Conservation (phyloP, 208 protist genomes). For the Angomonas ambiguus region DNA sequence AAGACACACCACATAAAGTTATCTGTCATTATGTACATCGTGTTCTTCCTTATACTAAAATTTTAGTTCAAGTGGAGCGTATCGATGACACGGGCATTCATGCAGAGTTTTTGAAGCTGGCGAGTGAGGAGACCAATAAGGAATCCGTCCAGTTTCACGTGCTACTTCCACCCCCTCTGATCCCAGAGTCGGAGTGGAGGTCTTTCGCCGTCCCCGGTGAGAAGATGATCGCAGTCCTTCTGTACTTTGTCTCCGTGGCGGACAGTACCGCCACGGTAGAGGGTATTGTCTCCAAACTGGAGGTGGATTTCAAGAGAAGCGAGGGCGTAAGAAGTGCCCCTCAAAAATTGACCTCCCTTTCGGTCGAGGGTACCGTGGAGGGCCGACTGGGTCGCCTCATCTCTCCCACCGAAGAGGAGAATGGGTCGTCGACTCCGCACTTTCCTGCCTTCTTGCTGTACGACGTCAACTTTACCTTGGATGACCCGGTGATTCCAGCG, state of each 20-base stretch:
- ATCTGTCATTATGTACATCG: slow-evolving; percentile 43
- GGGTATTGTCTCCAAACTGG: slow-evolving; percentile 57
- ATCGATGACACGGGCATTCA: slow-evolving; percentile 59
- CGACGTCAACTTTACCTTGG: slow-evolving; percentile 12
- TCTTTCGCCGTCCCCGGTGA: slow-evolving; percentile 68
- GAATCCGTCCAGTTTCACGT: slow-evolving; percentile 14
- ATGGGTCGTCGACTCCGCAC: slow-evolving; percentile 14
- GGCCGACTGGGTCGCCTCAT: slow-evolving; percentile 32
- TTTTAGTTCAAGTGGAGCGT: slow-evolving; percentile 59
- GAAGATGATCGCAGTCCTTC: slow-evolving; percentile 58
- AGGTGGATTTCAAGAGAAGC: slow-evolving; percentile 51
- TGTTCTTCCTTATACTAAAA: slow-evolving; percentile 33
- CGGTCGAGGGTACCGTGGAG: slow-evolving; percentile 17
- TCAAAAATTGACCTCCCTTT: neutral
- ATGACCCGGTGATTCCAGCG: slow-evolving; percentile 16
- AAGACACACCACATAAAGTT: slow-evolving; percentile 25
- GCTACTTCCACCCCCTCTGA: slow-evolving; percentile 56
- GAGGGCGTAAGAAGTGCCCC: slow-evolving; percentile 7
- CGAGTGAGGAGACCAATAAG: slow-evolving; percentile 20
- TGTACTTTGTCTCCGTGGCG: slow-evolving; percentile 64
- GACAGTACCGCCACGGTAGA: slow-evolving; percentile 59
- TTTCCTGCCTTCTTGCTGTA: slow-evolving; percentile 51
- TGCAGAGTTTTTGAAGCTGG: slow-evolving; percentile 26
- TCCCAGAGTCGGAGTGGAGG: slow-evolving; percentile 46
- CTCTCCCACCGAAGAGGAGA: slow-evolving; percentile 29